Evolutionary conservation across 768 basidiomycete species (phyloP).

Genomic region (Agaricus sinodeliciosus): DNA sequence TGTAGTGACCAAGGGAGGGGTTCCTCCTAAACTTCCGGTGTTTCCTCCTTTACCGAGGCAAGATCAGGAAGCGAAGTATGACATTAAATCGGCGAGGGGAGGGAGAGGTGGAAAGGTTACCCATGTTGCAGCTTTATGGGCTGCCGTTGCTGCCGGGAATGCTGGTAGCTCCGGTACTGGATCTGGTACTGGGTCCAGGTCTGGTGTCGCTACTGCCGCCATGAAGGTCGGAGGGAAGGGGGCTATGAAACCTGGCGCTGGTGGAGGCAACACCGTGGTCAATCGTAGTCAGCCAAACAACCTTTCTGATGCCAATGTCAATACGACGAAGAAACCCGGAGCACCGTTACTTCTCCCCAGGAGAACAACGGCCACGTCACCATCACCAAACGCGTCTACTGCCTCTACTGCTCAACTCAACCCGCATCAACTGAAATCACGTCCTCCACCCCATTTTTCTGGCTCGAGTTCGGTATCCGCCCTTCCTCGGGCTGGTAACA

Average conservation of each 20-base stretch:
- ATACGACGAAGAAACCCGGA: background rate
- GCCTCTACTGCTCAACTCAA: background rate
- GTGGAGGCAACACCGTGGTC: background rate
- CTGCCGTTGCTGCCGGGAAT: conserved; percentile 36
- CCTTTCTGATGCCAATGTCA: background rate
- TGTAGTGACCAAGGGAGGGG: background rate
- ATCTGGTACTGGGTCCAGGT: background rate
- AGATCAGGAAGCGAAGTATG: conserved; percentile 58
- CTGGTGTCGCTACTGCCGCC: background rate
- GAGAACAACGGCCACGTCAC: conserved; percentile 3
- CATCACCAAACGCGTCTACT: background rate
- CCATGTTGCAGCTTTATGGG: conserved; percentile 70
- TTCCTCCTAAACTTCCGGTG: conserved; percentile 20
- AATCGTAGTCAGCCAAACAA: background rate
- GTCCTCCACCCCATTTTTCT: background rate
- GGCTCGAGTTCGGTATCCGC: too few species aligned
- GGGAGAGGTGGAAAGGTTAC: conserved; percentile 72
- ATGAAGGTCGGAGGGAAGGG: background rate
- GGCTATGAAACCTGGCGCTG: background rate
- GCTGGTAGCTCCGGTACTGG: background rate
- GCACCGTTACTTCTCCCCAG: conserved; percentile 8
- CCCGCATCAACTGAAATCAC: background rate
- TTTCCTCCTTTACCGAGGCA: conserved; percentile 23
- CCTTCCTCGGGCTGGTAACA: too few species aligned
- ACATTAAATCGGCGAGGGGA: conserved; percentile 71